Conservation (phyloP, 495 filamentous ascomycete genomes). For the Talaromyces trachyspermus region DNA sequence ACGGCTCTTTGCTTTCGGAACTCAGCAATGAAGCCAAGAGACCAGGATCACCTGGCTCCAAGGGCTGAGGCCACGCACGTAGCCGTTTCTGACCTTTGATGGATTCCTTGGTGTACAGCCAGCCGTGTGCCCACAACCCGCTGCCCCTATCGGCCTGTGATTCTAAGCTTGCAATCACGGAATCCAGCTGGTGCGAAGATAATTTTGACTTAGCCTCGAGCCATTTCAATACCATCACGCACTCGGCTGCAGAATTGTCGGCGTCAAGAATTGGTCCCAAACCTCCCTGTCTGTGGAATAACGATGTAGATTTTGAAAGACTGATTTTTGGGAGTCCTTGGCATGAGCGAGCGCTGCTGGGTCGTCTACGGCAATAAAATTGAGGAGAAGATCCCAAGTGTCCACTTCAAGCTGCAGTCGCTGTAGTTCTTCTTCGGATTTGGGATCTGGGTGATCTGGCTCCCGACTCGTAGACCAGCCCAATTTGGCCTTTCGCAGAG, state of each 20-base stretch:
- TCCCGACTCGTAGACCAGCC: constrained; percentile 20
- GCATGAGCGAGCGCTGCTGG: constrained; percentile 24
- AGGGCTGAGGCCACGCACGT: constrained; percentile 52
- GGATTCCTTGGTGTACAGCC: constrained; percentile 82
- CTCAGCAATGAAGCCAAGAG: constrained; percentile 49
- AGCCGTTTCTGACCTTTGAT: constrained; percentile 87
- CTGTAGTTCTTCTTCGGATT: constrained; percentile 33
- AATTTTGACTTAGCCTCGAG: constrained; percentile 62
- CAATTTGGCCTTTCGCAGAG: constrained; percentile 27
- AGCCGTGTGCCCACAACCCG: constrained; percentile 70
- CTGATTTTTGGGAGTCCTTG: constrained; percentile 31
- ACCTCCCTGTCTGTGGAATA: constrained; percentile 56
- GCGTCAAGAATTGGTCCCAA: constrained; percentile 58
- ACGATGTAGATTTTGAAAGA: constrained; percentile 41
- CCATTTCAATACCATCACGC: constrained; percentile 73
- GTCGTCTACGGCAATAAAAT: constrained; percentile 49
- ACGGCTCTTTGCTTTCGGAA: constrained; percentile 48
- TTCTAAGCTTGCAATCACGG: constrained; percentile 63
- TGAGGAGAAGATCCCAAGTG: constrained; percentile 79
- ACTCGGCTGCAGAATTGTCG: constrained; percentile 63
- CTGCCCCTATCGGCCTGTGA: constrained; percentile 52
- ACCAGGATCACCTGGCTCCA: constrained; percentile 51
- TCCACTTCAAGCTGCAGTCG: constrained; percentile 67
- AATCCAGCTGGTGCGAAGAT: constrained; percentile 60
- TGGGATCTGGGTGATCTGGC: constrained; percentile 30